A percentile compares a stretch with the other conserved stretches of the same genome.
These are phyloP conservation scores for Ophiosphaerella herpotricha DNA, from an alignment of 2,329 filamentous ascomycete genomes.

Conservation along the genomic window DNA sequence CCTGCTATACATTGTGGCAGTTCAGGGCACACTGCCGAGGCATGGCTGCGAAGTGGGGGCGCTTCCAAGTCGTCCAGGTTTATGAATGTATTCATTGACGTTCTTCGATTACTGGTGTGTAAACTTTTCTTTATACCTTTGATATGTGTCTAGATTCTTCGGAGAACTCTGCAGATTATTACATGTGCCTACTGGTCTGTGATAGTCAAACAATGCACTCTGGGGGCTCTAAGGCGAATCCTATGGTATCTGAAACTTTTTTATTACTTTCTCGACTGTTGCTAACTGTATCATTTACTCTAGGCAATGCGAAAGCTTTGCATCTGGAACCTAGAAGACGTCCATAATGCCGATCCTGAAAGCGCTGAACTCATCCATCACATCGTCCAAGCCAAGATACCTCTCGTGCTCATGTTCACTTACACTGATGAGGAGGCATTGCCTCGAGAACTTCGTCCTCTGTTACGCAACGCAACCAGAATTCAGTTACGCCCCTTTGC, in stretches of 20 bases:
- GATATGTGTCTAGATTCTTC: no score
- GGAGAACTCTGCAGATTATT: no score
- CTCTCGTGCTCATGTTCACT: constrained; percentile 72
- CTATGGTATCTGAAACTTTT: no score
- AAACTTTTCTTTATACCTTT: not conserved
- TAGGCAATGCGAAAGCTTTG: constrained; percentile 78
- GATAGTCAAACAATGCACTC: no score
- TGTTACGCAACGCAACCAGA: constrained; percentile 58
- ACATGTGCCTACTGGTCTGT: no score
- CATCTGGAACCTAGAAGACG: constrained; percentile 84
- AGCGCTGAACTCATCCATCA: constrained; percentile 81
- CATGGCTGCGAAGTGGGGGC: constrained; percentile 53
- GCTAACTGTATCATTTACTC: not conserved
- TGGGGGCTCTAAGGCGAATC: no score
- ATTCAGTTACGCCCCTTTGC: constrained; percentile 74
- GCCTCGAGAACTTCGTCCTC: constrained; percentile 40
- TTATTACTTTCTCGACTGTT: not conserved
- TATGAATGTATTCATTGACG: constrained; percentile 86
- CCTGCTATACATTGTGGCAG: constrained; percentile 45
- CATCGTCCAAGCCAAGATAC: constrained; percentile 77
- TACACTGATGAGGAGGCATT: constrained; percentile 50
- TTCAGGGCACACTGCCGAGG: constrained; percentile 46
- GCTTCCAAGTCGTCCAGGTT: constrained; percentile 67
- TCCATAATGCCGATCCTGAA: constrained; percentile 89
- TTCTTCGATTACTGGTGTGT: constrained; percentile 70